phyloP scores from a whole-genome alignment of 495 filamentous ascomycete genomes.

The Tuber brumale region DNA sequence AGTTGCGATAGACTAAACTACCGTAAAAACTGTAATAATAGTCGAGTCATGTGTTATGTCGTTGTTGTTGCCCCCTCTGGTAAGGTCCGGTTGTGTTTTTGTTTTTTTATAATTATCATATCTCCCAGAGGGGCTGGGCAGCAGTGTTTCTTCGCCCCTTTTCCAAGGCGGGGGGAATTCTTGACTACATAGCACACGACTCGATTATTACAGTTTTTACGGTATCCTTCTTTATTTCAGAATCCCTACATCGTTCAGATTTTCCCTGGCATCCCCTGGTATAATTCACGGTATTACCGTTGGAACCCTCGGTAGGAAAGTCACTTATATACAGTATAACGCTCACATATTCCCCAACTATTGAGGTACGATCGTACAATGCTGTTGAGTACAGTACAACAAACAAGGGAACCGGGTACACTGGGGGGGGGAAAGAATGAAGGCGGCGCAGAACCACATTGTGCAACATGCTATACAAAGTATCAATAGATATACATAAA shows the following conservation, averaged over 20 bases:
- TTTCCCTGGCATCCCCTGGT: background rate
- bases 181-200: too few relatives aligned
- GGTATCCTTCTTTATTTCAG: too few relatives aligned
- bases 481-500: background rate
- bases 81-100: too few relatives aligned
- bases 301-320: background rate
- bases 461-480: background rate
- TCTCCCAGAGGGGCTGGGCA: too few relatives aligned
- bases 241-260: background rate
- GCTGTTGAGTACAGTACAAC: background rate
- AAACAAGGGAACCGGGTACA: background rate
- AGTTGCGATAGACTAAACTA: too few relatives aligned
- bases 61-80: too few relatives aligned
- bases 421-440: background rate
- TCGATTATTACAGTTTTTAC: too few relatives aligned
- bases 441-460: background rate
- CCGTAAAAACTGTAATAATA: too few relatives aligned
- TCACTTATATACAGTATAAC: background rate
- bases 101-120: too few relatives aligned
- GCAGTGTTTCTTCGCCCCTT: too few relatives aligned
- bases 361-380: background rate
- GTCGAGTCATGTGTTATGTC: too few relatives aligned
- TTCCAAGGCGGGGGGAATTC: too few relatives aligned
- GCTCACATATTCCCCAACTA: background rate
- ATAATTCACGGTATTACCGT: background rate